phyloP scores from a whole-genome alignment of 768 basidiomycete species.

The Boletus sp. region DNA sequence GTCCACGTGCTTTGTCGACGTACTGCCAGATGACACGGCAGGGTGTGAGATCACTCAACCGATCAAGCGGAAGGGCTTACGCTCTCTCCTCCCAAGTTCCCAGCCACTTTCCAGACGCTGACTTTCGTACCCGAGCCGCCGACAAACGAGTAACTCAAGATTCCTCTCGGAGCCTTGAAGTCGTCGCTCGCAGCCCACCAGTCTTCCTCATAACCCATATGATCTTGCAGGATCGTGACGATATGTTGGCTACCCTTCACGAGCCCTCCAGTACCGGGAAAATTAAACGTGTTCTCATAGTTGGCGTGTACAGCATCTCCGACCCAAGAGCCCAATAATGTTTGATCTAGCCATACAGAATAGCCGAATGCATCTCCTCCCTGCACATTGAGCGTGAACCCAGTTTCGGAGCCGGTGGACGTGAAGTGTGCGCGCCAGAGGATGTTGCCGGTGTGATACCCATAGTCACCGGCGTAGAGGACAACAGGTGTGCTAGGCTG shows the following conservation, averaged over 20 bases:
- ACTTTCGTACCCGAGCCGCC: slow-evolving; percentile 40
- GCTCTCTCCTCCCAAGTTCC: slow-evolving; percentile 47
- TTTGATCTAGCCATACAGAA: slow-evolving; percentile 48
- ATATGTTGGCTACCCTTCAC: slow-evolving; percentile 36
- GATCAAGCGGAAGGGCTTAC: slow-evolving; percentile 24
- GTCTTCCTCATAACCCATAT: slow-evolving; percentile 53
- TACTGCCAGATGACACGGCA: slow-evolving; percentile 31
- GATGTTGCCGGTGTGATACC: slow-evolving; percentile 51
- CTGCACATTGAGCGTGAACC: slow-evolving; percentile 38
- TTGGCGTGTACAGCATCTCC: slow-evolving; percentile 17
- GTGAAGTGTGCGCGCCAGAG: slow-evolving; percentile 52
- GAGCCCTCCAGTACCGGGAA: slow-evolving; percentile 1
- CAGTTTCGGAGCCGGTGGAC: slow-evolving; percentile 45
- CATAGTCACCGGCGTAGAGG: slow-evolving; percentile 50
- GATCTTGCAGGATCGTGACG: slow-evolving; percentile 52
- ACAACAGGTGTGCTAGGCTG: slow-evolving; percentile 39
- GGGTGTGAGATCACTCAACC: not conserved
- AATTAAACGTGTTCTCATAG: slow-evolving; percentile 17
- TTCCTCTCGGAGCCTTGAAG: slow-evolving; percentile 50
- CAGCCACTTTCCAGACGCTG: slow-evolving; percentile 47
- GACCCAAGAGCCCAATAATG: slow-evolving; percentile 43
- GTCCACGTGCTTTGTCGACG: slow-evolving; percentile 48
- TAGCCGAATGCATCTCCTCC: slow-evolving; percentile 51
- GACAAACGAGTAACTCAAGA: slow-evolving; percentile 45
- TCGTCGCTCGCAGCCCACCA: slow-evolving; percentile 41